A percentile compares a stretch with the other conserved stretches of the same genome.
Conservation (phyloP, 2,329 filamentous ascomycete species). For the Didymella arachidicola region DNA sequence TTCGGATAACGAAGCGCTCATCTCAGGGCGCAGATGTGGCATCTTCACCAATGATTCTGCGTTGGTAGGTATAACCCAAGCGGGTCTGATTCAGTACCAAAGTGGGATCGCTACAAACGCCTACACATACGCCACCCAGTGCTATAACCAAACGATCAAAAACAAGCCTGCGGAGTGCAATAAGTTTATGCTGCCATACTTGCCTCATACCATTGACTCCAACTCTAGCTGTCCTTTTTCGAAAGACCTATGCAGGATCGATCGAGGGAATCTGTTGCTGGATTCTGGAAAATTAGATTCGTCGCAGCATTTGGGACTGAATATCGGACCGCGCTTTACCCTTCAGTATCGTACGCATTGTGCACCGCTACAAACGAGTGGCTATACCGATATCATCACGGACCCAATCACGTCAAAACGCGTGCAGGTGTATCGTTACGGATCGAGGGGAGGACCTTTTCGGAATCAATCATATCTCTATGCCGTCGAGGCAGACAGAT, state of each 20-base stretch:
- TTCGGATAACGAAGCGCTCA: neutral
- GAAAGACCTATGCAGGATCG: neutral
- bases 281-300: neutral
- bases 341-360: constrained; percentile 1
- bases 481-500: neutral
- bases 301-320: neutral
- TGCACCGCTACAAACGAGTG: neutral
- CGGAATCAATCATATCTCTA: neutral
- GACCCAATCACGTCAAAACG: neutral
- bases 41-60: neutral
- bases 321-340: neutral
- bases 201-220: neutral
- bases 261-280: neutral
- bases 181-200: neutral
- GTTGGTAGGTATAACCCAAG: neutral
- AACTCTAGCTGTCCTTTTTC: neutral
- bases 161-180: neutral
- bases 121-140: neutral
- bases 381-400: neutral
- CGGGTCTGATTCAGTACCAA: neutral
- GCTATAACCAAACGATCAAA: neutral
- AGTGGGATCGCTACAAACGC: neutral
- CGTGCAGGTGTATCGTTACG: neutral
- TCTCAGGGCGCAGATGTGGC: neutral
- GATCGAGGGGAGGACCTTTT: neutral